phyloP scores from a whole-genome alignment of 331 rosid species.

The Malus hybrid region DNA sequence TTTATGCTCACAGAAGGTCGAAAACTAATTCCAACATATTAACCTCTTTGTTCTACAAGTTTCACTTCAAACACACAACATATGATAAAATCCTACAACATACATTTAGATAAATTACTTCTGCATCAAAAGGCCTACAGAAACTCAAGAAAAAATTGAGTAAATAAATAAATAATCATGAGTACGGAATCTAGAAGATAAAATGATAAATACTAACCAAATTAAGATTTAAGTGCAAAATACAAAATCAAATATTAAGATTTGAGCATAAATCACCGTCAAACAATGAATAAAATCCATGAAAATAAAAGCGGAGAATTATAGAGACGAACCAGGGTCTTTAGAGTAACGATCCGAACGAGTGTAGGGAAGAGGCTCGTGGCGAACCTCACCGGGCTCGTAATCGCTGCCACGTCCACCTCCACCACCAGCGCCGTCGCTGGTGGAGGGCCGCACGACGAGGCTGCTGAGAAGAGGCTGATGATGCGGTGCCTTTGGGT shows the following conservation, averaged over 20 bases:
- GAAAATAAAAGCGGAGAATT: background rate
- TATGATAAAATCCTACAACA: too few species aligned
- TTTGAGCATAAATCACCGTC: background rate
- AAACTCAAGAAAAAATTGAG: background rate
- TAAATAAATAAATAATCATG: background rate
- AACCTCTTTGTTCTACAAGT: background rate
- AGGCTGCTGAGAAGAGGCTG: slow-evolving; percentile 89
- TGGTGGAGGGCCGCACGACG: slow-evolving; percentile 72
- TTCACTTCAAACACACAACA: background rate
- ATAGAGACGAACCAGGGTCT: slow-evolving; percentile 57
- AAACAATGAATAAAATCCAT: background rate
- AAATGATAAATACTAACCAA: background rate
- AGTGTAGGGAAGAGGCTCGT: slow-evolving; percentile 51
- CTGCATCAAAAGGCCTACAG: background rate
- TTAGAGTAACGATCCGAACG: slow-evolving; percentile 61
- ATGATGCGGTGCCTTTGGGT: slow-evolving; percentile 50
- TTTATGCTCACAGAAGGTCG: background rate
- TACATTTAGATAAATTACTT: background rate
- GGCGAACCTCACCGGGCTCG: slow-evolving; percentile 70
- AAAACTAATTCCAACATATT: background rate
- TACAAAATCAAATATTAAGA: background rate
- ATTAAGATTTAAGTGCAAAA: background rate
- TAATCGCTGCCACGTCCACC: slow-evolving; percentile 43
- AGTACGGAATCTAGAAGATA: background rate
- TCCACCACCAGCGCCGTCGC: slow-evolving; percentile 33